Evolutionary conservation across 768 basidiomycete genomes (phyloP).

Genomic region (Lentinula guzmanii): DNA sequence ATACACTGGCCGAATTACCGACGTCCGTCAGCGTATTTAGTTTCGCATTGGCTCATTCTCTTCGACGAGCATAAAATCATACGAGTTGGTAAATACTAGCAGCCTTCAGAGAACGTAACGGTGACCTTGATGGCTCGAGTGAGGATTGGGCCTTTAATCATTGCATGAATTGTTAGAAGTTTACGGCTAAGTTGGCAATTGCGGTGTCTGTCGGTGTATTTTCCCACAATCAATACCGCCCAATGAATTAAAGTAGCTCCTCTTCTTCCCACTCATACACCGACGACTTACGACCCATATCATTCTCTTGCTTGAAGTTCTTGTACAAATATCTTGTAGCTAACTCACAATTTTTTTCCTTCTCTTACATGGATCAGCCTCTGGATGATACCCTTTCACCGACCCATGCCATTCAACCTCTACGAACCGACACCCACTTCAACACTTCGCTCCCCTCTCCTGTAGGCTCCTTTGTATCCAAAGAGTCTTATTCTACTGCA

Average conservation of each 20-base stretch:
- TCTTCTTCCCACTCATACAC: not conserved
- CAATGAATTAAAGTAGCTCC: not conserved
- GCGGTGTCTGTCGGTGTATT: too few species aligned
- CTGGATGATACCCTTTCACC: not conserved
- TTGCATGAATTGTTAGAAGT: too few species aligned
- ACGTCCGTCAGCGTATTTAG: too few species aligned
- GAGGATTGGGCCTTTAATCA: too few species aligned
- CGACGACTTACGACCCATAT: not conserved
- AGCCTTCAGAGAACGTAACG: too few species aligned
- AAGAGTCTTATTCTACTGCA: conserved; percentile 38
- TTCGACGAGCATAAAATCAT: too few species aligned
- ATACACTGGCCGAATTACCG: too few species aligned
- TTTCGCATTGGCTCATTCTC: too few species aligned
- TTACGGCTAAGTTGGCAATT: too few species aligned
- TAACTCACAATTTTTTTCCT: not conserved
- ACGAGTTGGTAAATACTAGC: too few species aligned
- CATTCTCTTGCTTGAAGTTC: not conserved
- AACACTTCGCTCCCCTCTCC: conserved; percentile 16
- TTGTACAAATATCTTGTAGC: not conserved
- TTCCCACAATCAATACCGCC: not conserved
- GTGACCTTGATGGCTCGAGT: too few species aligned
- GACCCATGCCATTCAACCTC: not conserved
- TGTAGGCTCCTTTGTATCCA: conserved; percentile 26
- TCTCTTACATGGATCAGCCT: not conserved
- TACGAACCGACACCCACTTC: not conserved